Conservation (phyloP, 495 filamentous ascomycete genomes). For the Aspergillus egyptiacus region DNA sequence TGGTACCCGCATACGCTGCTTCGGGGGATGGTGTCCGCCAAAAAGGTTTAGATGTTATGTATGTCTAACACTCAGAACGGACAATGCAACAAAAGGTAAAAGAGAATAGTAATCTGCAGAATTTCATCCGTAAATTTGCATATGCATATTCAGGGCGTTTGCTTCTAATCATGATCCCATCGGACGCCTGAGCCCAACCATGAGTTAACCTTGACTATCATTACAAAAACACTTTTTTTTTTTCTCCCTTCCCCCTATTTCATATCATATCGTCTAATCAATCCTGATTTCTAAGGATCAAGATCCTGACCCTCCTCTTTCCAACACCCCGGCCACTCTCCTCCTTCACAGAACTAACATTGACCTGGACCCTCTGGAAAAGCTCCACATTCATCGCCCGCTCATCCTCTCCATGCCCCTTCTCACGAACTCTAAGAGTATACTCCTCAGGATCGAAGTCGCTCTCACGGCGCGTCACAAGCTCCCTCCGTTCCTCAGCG, state of each 20-base stretch:
- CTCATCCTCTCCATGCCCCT: conserved; percentile 44
- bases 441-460: conserved; percentile 82
- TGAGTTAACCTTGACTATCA: not conserved
- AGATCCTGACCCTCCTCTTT: conserved; percentile 62
- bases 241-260: conserved; percentile 1
- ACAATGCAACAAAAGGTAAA: no score
- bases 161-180: not conserved
- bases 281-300: conserved; percentile 27
- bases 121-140: no score
- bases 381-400: conserved; percentile 61
- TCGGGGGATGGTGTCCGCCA: conserved; percentile 30
- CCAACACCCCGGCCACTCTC: conserved; percentile 66
- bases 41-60: conserved; percentile 36
- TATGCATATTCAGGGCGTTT: no score
- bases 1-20: conserved; percentile 28
- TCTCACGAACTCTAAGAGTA: conserved; percentile 51
- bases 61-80: no score
- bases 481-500: conserved; percentile 33
- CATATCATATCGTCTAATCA: no score
- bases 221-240: not conserved
- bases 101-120: no score
- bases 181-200: not conserved
- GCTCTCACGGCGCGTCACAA: conserved; percentile 50
- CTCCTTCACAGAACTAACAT: conserved; percentile 86
- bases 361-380: conserved; percentile 84